Conservation (phyloP, 1,284 basidiomycete species). For the Papiliotrema laurentii region DNA sequence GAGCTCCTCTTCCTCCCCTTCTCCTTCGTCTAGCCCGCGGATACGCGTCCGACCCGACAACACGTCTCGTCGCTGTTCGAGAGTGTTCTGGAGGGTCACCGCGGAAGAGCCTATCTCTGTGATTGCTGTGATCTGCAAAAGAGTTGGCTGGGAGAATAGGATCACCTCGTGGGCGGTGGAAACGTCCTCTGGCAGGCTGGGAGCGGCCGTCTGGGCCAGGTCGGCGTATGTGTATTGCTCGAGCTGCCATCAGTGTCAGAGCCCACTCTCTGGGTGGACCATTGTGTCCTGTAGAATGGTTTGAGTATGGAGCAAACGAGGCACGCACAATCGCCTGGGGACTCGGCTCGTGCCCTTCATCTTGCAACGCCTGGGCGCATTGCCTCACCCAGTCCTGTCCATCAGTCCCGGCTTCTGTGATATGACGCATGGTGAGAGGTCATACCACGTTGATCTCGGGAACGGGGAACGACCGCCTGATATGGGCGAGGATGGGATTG, state of each 20-base stretch:
- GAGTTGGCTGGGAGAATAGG: constrained; percentile 30
- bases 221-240: constrained; percentile 35
- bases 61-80: constrained; percentile 43
- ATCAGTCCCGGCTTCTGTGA: too few relatives aligned
- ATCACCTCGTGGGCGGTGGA: constrained; percentile 15
- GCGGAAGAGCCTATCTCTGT: constrained; percentile 42
- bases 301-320: neutral
- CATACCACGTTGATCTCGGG: constrained; percentile 35
- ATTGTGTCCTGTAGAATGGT: too few relatives aligned
- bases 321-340: constrained; percentile 18
- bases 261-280: too few relatives aligned
- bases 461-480: constrained; percentile 10
- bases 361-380: constrained; percentile 22
- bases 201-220: constrained; percentile 22
- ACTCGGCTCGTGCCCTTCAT: constrained; percentile 18
- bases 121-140: constrained; percentile 37
- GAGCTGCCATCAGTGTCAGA: constrained; percentile 13
- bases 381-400: constrained; percentile 30
- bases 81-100: constrained; percentile 36
- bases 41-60: constrained; percentile 40
- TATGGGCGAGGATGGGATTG: constrained; percentile 6
- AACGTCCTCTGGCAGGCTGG: constrained; percentile 7
- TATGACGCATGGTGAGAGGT: neutral
- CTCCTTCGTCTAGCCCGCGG: constrained; percentile 37
- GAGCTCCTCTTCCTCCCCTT: constrained; percentile 21